Evolutionary conservation across 2,329 filamentous ascomycete species (phyloP).

Genomic region (Beauveria medogensis): DNA sequence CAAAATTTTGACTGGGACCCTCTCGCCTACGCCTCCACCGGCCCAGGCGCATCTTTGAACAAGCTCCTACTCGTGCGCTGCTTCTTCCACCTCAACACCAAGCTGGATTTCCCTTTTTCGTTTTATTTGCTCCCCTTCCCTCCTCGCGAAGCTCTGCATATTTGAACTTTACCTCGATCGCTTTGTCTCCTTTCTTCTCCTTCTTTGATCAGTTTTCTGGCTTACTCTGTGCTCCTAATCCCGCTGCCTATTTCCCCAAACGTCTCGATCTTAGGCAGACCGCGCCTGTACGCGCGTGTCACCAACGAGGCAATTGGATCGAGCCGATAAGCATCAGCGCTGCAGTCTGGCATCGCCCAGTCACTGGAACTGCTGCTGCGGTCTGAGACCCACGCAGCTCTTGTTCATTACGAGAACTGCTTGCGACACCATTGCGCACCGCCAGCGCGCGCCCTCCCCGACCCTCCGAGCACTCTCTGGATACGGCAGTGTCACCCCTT

Average conservation of each 20-base stretch:
- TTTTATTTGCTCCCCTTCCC: not conserved
- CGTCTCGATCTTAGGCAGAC: not conserved
- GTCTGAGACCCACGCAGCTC: not conserved
- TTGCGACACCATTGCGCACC: not conserved
- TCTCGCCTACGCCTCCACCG: not conserved
- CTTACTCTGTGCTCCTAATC: not conserved
- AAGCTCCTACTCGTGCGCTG: not conserved
- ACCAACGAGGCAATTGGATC: not conserved
- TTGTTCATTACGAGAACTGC: not conserved
- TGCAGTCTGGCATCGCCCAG: not conserved
- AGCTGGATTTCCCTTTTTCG: not conserved
- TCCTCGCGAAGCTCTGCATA: not conserved
- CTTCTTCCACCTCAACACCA: not conserved
- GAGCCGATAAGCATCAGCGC: not conserved
- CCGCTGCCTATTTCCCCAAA: not conserved
- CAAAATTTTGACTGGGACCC: not conserved
- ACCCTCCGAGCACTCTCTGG: not conserved
- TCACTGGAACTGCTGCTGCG: not conserved
- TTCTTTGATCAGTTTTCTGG: no score
- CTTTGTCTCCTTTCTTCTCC: not conserved
- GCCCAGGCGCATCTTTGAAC: not conserved
- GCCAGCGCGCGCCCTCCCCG: not conserved
- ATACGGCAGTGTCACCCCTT: conserved; percentile 10
- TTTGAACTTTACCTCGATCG: not conserved
- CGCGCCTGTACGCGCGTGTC: not conserved